A percentile compares a stretch with the other conserved stretches of the same genome.
phyloP scores from a whole-genome alignment of 345 rosid species.

The Pistacia integerrima region DNA sequence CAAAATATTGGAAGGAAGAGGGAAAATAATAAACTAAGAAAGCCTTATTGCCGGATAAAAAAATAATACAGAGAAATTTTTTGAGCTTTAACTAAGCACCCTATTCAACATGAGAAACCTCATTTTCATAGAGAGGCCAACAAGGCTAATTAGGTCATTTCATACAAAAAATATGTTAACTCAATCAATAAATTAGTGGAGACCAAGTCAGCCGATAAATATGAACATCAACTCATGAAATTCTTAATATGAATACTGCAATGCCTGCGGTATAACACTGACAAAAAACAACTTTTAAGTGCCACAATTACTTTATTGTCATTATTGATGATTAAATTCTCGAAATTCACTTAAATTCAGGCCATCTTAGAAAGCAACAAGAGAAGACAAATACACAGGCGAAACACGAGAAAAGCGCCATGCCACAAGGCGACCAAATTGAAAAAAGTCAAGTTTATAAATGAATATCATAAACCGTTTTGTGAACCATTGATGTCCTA shows the following conservation, averaged over 20 bases:
- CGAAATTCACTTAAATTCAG: neutral
- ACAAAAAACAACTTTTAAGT: too few species aligned
- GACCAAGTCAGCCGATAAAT: neutral
- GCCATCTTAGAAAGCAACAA: neutral
- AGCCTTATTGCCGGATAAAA: neutral
- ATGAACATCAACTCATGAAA: neutral
- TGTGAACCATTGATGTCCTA: neutral
- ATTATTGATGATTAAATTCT: neutral
- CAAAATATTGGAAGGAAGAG: neutral
- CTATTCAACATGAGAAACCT: too few species aligned
- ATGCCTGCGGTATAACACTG: too few species aligned
- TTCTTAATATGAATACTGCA: neutral
- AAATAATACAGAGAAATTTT: neutral
- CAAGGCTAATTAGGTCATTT: neutral
- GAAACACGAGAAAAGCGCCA: neutral
- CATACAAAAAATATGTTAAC: neutral
- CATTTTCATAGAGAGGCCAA: too few species aligned
- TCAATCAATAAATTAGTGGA: neutral
- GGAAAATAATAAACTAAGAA: neutral
- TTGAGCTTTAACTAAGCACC: neutral
- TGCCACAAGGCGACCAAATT: neutral
- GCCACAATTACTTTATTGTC: too few species aligned
- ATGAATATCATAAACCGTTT: neutral
- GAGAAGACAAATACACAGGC: neutral
- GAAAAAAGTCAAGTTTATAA: neutral